Evolutionary conservation across 2,329 filamentous ascomycete species (phyloP).

Genomic region (Beauveria caledonica): DNA sequence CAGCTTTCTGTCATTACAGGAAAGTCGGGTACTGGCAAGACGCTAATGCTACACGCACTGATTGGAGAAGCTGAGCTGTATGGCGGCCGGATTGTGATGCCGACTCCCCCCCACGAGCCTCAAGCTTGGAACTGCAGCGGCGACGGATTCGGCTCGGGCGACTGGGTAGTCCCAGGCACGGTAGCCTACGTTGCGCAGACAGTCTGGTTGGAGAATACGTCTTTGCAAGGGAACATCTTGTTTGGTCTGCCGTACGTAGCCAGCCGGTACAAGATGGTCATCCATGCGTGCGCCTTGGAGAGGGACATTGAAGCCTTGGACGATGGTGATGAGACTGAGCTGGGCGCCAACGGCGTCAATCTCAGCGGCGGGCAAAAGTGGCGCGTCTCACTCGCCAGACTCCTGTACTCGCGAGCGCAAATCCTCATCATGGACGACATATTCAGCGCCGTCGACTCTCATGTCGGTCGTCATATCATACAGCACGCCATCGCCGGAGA

Average conservation of each 20-base stretch:
- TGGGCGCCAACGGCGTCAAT: conserved; percentile 79
- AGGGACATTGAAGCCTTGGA: conserved; percentile 69
- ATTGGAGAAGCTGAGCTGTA: conserved; percentile 68
- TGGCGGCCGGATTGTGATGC: conserved; percentile 50
- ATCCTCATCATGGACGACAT: conserved; percentile 76
- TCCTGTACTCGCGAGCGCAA: conserved; percentile 69
- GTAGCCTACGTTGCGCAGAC: conserved; percentile 73
- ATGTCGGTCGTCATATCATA: conserved; percentile 71
- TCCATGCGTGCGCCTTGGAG: conserved; percentile 63
- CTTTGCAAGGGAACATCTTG: conserved; percentile 67
- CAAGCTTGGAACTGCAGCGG: conserved; percentile 29
- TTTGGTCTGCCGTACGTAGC: conserved; percentile 65
- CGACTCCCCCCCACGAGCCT: conserved; percentile 41
- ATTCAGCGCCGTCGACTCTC: conserved; percentile 74
- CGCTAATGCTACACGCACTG: conserved; percentile 62
- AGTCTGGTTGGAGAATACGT: conserved; percentile 79
- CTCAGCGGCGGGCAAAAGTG: conserved; percentile 77
- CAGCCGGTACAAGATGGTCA: conserved; percentile 60
- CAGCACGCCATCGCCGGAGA: conserved; percentile 67
- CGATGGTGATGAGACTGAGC: conserved; percentile 71
- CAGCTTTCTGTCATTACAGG: conserved; percentile 69
- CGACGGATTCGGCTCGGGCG: conserved; percentile 51
- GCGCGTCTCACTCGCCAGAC: conserved; percentile 71
- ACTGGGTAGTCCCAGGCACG: conserved; percentile 60
- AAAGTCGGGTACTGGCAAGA: conserved; percentile 72